Evolutionary conservation across 768 basidiomycete genomes (phyloP).

Genomic region (Kwoniella mangroviensis): DNA sequence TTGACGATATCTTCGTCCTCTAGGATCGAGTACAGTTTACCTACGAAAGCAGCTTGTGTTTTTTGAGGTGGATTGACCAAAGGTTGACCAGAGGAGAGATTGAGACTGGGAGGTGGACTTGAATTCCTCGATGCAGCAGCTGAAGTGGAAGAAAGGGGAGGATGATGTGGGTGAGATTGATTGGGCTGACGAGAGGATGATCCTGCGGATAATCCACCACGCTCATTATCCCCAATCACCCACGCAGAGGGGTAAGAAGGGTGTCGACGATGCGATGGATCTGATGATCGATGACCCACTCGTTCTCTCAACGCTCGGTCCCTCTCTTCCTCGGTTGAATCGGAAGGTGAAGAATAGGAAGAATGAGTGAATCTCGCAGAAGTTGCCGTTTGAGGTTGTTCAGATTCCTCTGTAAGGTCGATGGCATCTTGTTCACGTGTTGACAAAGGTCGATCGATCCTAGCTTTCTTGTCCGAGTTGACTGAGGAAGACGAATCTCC

Average conservation of each 20-base stretch:
- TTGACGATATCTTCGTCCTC: conserved; percentile 52
- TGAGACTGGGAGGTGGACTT: conserved; percentile 33
- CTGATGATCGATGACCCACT: background rate
- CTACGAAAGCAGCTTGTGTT: conserved; percentile 57
- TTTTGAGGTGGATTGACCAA: conserved; percentile 49
- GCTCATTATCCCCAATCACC: conserved; percentile 3
- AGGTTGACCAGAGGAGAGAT: conserved; percentile 43
- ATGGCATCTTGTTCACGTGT: background rate
- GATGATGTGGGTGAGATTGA: conserved; percentile 11
- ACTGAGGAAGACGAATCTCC: background rate
- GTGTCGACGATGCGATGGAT: conserved; percentile 10
- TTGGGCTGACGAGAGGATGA: conserved; percentile 20
- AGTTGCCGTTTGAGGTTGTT: conserved; percentile 20
- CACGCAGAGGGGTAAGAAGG: conserved; percentile 19
- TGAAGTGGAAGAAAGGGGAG: conserved; percentile 19
- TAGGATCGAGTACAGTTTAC: conserved; percentile 56
- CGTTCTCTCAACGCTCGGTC: conserved; percentile 11
- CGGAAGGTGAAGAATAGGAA: conserved; percentile 19
- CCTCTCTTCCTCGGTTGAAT: conserved; percentile 10
- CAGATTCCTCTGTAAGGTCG: conserved; percentile 11
- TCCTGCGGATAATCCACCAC: background rate
- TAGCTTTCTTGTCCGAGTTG: conserved; percentile 16
- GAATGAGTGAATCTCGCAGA: conserved; percentile 26
- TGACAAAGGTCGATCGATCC: background rate
- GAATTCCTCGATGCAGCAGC: conserved; percentile 21